Evolutionary conservation across 225 moss, liverwort and hornwort genomes (phyloP), one percentile per base, ranked within the genome.

Genomic region (Sphagnum tenellum): DNA sequence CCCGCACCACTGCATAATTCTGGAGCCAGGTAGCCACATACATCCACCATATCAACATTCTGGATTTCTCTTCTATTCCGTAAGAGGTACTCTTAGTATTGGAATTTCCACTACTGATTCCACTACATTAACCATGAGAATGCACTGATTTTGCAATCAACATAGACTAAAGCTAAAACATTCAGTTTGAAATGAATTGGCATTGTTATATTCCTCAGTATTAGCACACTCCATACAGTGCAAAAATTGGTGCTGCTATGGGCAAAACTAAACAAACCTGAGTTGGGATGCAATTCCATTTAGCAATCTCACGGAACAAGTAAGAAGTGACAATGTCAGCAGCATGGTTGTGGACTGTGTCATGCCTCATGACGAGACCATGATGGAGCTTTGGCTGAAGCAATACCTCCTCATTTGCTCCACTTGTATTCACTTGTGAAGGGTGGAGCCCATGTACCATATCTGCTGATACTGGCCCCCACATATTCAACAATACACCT

Each of bases 371-470:
- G 14, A 91, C 91, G 9, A 88, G 79, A n/a, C 91, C 91, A 65
- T 88, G 81, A 65, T 86, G 88, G 44, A 91, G 77, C 70, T 75
- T 91, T 47, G 91, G 91, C 59, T 91, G 86, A 71, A 86, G 88
- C 46, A 80, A 74, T 55, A 78, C 74, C 61, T 91, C 91, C 63
- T 91, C 88, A 75, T 86, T 88, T 63, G 86, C 86, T 7, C 69
- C 59, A 8, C 47, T 29, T 29, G 29, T 60, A 73, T 77, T 72
- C 56, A 56, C 72, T 62, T 88, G 88, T 53, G 86, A 79, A 61
- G 91, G 91, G 67, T 91, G 88, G 83, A 88, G 70, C 58, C 83
- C 91, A 70, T 91, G 89, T 66, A 84, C 86, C 88, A 84, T 88
- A 68, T 88, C 91, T 61, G 91, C 88, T 48, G 91, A 88, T 52